Percentiles rank a stretch among this genome's conserved stretches.
phyloP scores from a whole-genome alignment of 2,329 filamentous ascomycete genomes.

The Neoarthrinium moseri region DNA sequence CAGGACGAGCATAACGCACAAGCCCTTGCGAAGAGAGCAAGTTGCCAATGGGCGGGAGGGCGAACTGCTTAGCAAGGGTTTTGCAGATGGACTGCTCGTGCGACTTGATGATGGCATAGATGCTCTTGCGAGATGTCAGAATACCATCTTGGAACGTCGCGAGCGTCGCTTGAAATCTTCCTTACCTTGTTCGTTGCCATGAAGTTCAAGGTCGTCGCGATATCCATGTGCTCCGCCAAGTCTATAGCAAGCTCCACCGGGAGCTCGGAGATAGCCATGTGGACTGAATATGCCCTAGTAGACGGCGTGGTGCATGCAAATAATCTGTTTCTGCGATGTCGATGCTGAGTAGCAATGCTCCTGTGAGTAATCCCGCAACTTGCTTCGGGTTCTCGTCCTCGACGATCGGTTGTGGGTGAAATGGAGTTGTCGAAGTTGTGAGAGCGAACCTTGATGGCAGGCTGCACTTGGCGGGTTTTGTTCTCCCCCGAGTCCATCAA shows the following conservation, averaged over 20 bases:
- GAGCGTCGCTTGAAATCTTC: neutral
- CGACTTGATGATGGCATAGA: slow-evolving; percentile 6
- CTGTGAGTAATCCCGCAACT: too few relatives aligned
- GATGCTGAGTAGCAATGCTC: neutral
- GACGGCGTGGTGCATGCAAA: neutral
- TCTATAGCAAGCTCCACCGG: slow-evolving; percentile 19
- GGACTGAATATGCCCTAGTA: neutral
- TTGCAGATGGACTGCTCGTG: slow-evolving; percentile 20
- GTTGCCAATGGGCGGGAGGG: slow-evolving; percentile 13
- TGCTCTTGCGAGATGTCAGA: slow-evolving; percentile 11
- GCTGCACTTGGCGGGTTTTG: neutral
- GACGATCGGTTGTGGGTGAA: neutral
- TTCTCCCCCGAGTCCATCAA: slow-evolving; percentile 1
- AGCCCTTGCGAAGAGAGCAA: slow-evolving; percentile 18
- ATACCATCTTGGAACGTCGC: neutral
- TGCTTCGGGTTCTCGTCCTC: too few relatives aligned
- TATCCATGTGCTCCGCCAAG: slow-evolving; percentile 21
- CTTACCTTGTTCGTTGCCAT: slow-evolving; percentile 22
- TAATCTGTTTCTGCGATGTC: neutral
- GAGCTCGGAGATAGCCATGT: slow-evolving; percentile 10
- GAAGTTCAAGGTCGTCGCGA: slow-evolving; percentile 14
- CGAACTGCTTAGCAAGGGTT: slow-evolving; percentile 2
- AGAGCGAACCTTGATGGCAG: slow-evolving; percentile 6
- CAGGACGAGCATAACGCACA: slow-evolving; percentile 12
- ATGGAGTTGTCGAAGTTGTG: neutral